phyloP scores from a whole-genome alignment of 768 basidiomycete species.

The Calocera cornea region DNA sequence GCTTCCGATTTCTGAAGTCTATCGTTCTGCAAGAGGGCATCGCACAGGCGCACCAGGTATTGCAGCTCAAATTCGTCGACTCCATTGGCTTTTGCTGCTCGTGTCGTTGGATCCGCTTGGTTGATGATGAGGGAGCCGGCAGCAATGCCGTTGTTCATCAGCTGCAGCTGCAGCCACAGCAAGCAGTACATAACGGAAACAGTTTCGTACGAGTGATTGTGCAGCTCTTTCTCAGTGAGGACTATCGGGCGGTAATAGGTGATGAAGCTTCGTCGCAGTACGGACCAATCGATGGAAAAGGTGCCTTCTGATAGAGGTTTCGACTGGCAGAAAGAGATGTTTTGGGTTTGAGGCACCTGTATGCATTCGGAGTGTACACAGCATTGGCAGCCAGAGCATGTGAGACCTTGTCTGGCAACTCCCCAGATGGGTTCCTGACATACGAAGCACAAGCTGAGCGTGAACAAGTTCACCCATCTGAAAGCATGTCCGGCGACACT shows the following conservation, averaged over 20 bases:
- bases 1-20: slow-evolving; percentile 32
- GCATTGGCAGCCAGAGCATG: slow-evolving; percentile 46
- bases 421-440: slow-evolving; percentile 70
- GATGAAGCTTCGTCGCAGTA: slow-evolving; percentile 45
- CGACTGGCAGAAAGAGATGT: slow-evolving; percentile 31
- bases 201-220: slow-evolving; percentile 49
- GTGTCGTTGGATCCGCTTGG: slow-evolving; percentile 19
- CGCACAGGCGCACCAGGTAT: slow-evolving; percentile 36
- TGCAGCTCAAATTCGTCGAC: slow-evolving; percentile 52
- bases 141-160: slow-evolving; percentile 51
- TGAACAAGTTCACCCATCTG: slow-evolving; percentile 51
- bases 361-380: slow-evolving; percentile 47
- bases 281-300: slow-evolving; percentile 39
- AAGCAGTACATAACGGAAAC: slow-evolving; percentile 43
- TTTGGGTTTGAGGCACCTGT: slow-evolving; percentile 5
- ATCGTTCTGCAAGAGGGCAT: slow-evolving; percentile 35
- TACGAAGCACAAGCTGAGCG: slow-evolving; percentile 51
- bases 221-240: slow-evolving; percentile 35
- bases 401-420: slow-evolving; percentile 43
- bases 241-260: slow-evolving; percentile 37
- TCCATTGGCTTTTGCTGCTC: slow-evolving; percentile 23
- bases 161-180: slow-evolving; percentile 55
- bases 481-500: slow-evolving; percentile 38
- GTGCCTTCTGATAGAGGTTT: slow-evolving; percentile 31
- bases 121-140: slow-evolving; percentile 50